Evolutionary conservation across 805 yeast genomes (phyloP), one percentile per base, ranked within the genome.

Genomic region (Saccharomyces mikatae): DNA sequence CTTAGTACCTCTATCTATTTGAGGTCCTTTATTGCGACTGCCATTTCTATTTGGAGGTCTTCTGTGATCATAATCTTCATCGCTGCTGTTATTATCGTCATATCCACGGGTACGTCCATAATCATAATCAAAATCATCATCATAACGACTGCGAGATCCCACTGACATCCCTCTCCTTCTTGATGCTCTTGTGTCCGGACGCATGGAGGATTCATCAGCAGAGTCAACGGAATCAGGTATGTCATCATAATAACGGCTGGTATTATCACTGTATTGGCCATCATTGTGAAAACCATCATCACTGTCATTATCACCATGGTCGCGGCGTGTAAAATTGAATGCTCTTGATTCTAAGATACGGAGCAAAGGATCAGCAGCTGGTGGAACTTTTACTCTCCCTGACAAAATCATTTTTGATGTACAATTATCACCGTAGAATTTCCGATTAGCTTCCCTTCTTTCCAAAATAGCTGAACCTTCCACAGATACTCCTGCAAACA

Each of bases 401-500:
- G 85, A 73, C 51, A 94, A 76, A 62, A 94, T 87, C 65, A 78
- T 77, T 70, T 89, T 82, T 14, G 97, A 96, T 58, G 94, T 90
- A 68, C 96, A 86, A 60, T 80, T 82, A 61, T 78, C 80, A 41
- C 99, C 98, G 67, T 94, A 94, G 66, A 90, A 90, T 72, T 91
- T 92, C 65, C 97, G 79, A 72, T 94, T 94, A 24, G 97, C 96
- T 63, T 94, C 99, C 72, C 98, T 81, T 75, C 99, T 86, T 73
- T 94, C 99, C 13, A 92, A 80, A 55, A 94, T 82, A n/a, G 92
- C 96, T 1, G 97, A 91, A 26, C 99, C 99, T 73, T 94, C 99
- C 47, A 94, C 79, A 1, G 98, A 91, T 14, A 94, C 94, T 66
- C 99, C 99, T 0, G 99, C 99, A 74, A 90, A 94, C 49, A 94